Evolutionary conservation across 225 moss, liverwort and hornwort genomes (phyloP).

Genomic region (Climacium dendroides): DNA sequence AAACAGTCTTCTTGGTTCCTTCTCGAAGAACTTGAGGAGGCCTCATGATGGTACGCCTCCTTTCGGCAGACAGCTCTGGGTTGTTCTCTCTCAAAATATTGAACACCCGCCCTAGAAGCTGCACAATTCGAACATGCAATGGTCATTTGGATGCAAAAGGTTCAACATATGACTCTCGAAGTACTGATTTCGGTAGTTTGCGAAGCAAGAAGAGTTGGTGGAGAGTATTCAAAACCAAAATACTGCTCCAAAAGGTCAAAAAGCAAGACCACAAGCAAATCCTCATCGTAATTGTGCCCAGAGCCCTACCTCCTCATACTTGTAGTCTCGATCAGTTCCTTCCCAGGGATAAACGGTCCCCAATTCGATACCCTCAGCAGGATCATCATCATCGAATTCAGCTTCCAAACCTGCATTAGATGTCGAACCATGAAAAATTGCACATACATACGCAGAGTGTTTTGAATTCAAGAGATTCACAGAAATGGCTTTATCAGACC

Average conservation of each 20-base stretch:
- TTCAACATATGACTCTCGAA: neutral
- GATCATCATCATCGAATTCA: conserved; percentile 55
- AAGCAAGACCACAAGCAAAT: neutral
- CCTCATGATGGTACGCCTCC: conserved; percentile 83
- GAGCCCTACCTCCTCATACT: conserved; percentile 62
- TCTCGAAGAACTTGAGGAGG: conserved; percentile 95
- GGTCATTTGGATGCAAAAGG: neutral
- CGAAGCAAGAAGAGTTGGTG: neutral
- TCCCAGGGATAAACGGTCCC: conserved; percentile 63
- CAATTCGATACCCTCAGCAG: conserved; percentile 57
- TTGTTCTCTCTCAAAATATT: conserved; percentile 88
- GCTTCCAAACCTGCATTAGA: conserved; percentile 14
- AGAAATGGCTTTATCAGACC: neutral
- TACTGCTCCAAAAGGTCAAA: neutral
- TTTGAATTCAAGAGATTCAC: neutral
- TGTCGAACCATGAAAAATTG: neutral
- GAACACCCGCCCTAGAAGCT: conserved; percentile 83
- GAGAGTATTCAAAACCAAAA: neutral
- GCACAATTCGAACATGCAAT: neutral
- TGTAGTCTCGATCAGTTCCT: conserved; percentile 65
- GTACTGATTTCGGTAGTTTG: neutral
- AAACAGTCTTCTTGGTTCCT: conserved; percentile 92
- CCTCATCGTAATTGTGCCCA: neutral
- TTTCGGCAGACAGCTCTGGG: conserved; percentile 87
- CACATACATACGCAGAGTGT: neutral